A percentile compares a stretch with the other conserved stretches of the same genome.
phyloP scores from a whole-genome alignment of 495 filamentous ascomycete species.

The Aspergillus taichungensis region DNA sequence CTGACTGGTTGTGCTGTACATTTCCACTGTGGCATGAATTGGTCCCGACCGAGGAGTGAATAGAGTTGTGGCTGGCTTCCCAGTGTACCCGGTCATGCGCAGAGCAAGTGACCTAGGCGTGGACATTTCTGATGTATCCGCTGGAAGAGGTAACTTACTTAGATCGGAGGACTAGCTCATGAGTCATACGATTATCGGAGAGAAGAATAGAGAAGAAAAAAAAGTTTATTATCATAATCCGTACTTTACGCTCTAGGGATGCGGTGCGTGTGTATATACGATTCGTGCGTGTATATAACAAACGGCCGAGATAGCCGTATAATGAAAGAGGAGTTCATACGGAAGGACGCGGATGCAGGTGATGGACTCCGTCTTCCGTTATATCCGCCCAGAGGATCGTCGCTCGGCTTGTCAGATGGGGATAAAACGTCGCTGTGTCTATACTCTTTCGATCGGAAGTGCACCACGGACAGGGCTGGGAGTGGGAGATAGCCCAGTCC shows the following conservation, averaged over 20 bases:
- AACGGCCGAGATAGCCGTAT: background rate
- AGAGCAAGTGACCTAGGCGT: too few relatives aligned
- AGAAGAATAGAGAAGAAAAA: too few relatives aligned
- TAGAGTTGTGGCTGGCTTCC: too few relatives aligned
- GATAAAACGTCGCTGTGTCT: slow-evolving; percentile 1
- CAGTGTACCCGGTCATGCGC: too few relatives aligned
- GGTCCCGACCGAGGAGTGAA: too few relatives aligned
- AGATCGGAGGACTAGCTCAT: too few relatives aligned
- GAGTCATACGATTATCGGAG: too few relatives aligned
- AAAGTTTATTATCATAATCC: too few relatives aligned
- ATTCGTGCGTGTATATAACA: background rate
- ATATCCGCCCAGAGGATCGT: slow-evolving; percentile 13
- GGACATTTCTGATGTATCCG: too few relatives aligned
- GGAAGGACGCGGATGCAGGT: slow-evolving; percentile 25
- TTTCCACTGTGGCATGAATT: too few relatives aligned
- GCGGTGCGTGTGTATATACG: background rate
- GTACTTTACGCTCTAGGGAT: background rate
- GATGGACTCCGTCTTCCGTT: slow-evolving; percentile 4
- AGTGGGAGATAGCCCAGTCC: background rate
- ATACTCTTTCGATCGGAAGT: background rate
- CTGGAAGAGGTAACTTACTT: too few relatives aligned
- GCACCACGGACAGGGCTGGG: background rate
- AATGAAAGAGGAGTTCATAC: slow-evolving; percentile 7
- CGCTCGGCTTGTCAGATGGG: slow-evolving; percentile 18
- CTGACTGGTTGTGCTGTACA: too few relatives aligned